These are phyloP conservation scores for Brettanomyces custersianus DNA, from an alignment of 805 yeast genomes.

Conservation along the genomic window DNA sequence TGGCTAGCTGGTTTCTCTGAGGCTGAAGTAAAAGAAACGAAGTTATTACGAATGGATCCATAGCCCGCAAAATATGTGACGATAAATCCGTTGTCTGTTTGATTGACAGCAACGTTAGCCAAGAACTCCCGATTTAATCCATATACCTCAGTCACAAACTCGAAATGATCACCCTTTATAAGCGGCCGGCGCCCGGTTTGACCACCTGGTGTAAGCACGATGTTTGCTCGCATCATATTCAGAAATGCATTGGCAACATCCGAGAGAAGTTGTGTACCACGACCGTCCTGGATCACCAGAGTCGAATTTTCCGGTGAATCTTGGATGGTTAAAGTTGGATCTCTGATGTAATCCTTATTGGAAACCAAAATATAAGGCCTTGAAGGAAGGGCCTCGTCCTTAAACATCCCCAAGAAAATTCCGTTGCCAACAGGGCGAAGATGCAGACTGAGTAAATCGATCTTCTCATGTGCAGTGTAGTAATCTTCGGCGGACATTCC, in stretches of 20 bases:
- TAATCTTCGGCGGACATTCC: background rate
- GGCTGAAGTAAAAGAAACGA: slow-evolving; percentile 2
- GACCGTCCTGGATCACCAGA: background rate
- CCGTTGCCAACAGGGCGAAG: slow-evolving; percentile 2
- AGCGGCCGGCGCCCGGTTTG: slow-evolving; percentile 1
- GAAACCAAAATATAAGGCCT: slow-evolving; percentile 1
- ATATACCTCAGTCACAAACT: slow-evolving; percentile 7
- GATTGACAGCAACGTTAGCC: slow-evolving; percentile 8
- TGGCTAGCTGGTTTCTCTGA: background rate
- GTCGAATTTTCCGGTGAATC: background rate
- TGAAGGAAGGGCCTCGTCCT: background rate
- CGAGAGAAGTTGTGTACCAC: slow-evolving; percentile 1
- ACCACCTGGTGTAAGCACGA: slow-evolving; percentile 2
- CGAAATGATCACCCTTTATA: slow-evolving; percentile 5
- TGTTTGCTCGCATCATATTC: background rate
- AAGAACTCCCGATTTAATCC: slow-evolving; percentile 8
- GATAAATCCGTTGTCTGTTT: slow-evolving; percentile 6
- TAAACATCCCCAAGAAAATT: slow-evolving; percentile 1
- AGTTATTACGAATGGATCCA: slow-evolving; percentile 4
- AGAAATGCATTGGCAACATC: slow-evolving; percentile 7
- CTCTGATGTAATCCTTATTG: background rate
- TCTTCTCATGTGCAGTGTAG: slow-evolving; percentile 1
- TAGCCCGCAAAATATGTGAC: slow-evolving; percentile 7
- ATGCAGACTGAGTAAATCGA: background rate
- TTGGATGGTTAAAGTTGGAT: background rate